These are phyloP conservation scores for Ilyonectria destructans DNA, from an alignment of 2,329 filamentous ascomycete species.

Conservation along the genomic window DNA sequence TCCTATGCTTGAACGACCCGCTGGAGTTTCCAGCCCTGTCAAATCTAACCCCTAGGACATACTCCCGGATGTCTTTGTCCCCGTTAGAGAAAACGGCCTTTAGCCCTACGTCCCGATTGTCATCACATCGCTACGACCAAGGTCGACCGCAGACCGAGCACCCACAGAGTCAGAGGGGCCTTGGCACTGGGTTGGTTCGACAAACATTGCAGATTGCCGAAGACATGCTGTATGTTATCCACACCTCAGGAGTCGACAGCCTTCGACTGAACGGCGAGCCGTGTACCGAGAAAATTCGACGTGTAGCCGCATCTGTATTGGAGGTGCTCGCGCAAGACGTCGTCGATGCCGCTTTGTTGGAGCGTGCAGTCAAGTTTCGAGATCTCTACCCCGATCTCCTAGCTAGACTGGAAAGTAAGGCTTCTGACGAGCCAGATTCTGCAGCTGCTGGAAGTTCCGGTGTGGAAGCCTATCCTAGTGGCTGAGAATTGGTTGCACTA, in stretches of 20 bases:
- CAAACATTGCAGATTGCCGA: constrained; percentile 2
- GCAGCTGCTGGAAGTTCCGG: too few species aligned
- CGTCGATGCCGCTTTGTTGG: constrained; percentile 1
- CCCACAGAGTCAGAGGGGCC: background rate
- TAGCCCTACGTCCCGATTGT: too few species aligned
- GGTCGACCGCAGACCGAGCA: background rate
- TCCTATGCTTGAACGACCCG: background rate
- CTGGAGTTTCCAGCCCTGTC: too few species aligned
- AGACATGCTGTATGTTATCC: constrained; percentile 7
- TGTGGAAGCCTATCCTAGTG: too few species aligned
- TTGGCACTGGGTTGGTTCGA: background rate
- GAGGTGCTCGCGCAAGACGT: constrained; percentile 2
- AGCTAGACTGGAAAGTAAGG: constrained; percentile 3
- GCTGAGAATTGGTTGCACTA: too few species aligned
- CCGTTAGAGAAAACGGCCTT: too few species aligned
- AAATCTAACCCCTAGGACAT: too few species aligned
- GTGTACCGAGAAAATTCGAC: constrained; percentile 3
- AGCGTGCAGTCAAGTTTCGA: background rate
- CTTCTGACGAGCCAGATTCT: background rate
- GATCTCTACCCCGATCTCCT: constrained; percentile 1
- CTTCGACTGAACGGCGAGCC: constrained; percentile 3
- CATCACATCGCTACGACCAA: too few species aligned
- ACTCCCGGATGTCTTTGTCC: too few species aligned
- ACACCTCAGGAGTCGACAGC: constrained; percentile 2
- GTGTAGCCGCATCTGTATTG: background rate